These are phyloP conservation scores for Alternaria panax DNA, from an alignment of 2,329 filamentous ascomycete genomes.

Conservation along the genomic window DNA sequence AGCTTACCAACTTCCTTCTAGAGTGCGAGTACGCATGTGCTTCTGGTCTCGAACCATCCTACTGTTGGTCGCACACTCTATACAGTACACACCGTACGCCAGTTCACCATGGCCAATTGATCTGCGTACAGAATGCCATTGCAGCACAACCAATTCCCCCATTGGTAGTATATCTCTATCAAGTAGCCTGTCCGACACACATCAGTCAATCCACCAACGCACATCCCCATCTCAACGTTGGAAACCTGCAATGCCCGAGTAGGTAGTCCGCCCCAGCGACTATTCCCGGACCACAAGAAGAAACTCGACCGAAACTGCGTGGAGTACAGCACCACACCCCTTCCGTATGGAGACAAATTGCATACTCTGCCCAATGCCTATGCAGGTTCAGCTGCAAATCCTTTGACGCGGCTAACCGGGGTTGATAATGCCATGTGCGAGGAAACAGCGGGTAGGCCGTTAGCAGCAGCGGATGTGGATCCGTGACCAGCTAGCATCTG, in stretches of 20 bases:
- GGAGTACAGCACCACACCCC: not conserved
- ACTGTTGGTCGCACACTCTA: not conserved
- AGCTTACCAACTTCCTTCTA: not conserved
- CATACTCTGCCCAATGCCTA: not conserved
- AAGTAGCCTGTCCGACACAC: not conserved
- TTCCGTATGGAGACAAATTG: not conserved
- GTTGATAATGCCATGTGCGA: constrained; percentile 1
- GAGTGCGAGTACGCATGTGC: not conserved
- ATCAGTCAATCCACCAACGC: not conserved
- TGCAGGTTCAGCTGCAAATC: not conserved
- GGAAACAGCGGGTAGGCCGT: not conserved
- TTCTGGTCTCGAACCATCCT: too few species aligned
- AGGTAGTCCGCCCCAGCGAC: not conserved
- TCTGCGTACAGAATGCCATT: not conserved
- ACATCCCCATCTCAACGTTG: not conserved
- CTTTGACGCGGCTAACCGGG: not conserved
- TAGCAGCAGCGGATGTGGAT: not conserved
- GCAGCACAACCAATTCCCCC: not conserved
- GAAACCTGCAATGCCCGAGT: not conserved
- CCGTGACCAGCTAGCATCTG: not conserved
- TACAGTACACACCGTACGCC: not conserved
- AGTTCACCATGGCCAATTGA: too few species aligned
- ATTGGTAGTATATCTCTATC: not conserved
- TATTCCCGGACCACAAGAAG: too few species aligned
- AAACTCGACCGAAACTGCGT: too few species aligned